phyloP scores from a whole-genome alignment of 2,329 filamentous ascomycete genomes.

The Monosporascus sp. region DNA sequence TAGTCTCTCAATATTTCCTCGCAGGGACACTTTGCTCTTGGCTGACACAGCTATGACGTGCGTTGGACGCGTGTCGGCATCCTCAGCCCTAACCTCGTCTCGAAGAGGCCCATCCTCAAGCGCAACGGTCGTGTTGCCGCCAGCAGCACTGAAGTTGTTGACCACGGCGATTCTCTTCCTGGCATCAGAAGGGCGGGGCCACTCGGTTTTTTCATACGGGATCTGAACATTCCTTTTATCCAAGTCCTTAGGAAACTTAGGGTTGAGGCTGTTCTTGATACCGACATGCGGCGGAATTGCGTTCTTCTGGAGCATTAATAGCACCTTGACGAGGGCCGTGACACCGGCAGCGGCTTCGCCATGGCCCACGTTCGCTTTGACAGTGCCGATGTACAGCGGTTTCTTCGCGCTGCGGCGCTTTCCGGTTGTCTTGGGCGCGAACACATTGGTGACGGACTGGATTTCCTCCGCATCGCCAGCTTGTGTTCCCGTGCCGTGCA shows the following conservation, averaged over 20 bases:
- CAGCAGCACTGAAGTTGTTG: slow-evolving; percentile 17
- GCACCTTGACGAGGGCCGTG: slow-evolving; percentile 13
- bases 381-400: slow-evolving; percentile 39
- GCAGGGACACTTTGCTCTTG: slow-evolving; percentile 6
- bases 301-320: slow-evolving; percentile 19
- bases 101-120: slow-evolving; percentile 10
- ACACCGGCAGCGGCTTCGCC: slow-evolving; percentile 34
- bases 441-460: slow-evolving; percentile 53
- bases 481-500: slow-evolving; percentile 68
- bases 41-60: slow-evolving; percentile 11
- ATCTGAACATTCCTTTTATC: slow-evolving; percentile 10
- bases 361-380: slow-evolving; percentile 44
- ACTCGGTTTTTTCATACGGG: background rate
- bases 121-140: slow-evolving; percentile 15
- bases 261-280: slow-evolving; percentile 43
- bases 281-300: slow-evolving; percentile 42
- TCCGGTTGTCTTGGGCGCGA: slow-evolving; percentile 42
- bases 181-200: background rate
- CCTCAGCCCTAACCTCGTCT: background rate
- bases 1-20: slow-evolving; percentile 5
- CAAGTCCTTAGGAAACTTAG: slow-evolving; percentile 35
- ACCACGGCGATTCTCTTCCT: slow-evolving; percentile 13
- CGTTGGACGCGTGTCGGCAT: slow-evolving; percentile 2
- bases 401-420: slow-evolving; percentile 34
- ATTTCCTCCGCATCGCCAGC: slow-evolving; percentile 65